Base-by-base conservation (phyloP, 2,329 filamentous ascomycete species). In the Trichoderma semiorbis region DNA sequence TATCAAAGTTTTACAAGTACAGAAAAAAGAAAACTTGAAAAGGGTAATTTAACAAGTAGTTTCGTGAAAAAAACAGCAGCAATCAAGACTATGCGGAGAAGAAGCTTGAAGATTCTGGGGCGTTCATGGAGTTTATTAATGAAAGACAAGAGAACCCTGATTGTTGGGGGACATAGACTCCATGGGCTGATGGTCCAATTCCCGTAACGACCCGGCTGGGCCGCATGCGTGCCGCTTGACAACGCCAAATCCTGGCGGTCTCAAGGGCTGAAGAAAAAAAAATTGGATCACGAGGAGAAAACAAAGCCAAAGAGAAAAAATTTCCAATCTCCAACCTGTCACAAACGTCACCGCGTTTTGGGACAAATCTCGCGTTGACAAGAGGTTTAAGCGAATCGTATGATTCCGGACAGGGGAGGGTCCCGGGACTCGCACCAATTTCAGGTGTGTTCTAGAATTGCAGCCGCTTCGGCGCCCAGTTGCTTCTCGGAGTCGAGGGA, bases 371-470 rank as follows among this genome's bases (percentile, higher is more conserved):
- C 43, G 30, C 64, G 32, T 58, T 28, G 34, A 57, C 34, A 18
- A 36, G 16, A 61, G 55, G 53, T 55, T 69, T 62, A 61, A 53
- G 67, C 57, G 39, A 61, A 69, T 69, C 67, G 67, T 69, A 69
- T 28, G 67, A 69, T 69, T 28, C 43, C 14, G 43, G 67, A 36
- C 67, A 62, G 55, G 66, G 66, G 66, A 32, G 50, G 16, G 67
- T 26, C 12, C 26, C 16, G 39, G 57, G 57, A 43, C 67, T 69
- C 57, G 28, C 28, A 36, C 57, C 67, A 62, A 53, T 62, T 32
- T n/a, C 21, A 53, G 28, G 21, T 18, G 16, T 14, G 67, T 69
- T 69, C 67, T 62, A 69, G 55, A 60, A 69, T 36, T 47, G 28
- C 7, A 50, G n/a, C 67, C 30, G 47, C 50, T 50, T 34, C 30